Percentiles rank a stretch among this genome's conserved stretches.
Evolutionary conservation across 192 early-diverging fungal genomes (phyloP).

Genomic region (Gonapodya prolifera): DNA sequence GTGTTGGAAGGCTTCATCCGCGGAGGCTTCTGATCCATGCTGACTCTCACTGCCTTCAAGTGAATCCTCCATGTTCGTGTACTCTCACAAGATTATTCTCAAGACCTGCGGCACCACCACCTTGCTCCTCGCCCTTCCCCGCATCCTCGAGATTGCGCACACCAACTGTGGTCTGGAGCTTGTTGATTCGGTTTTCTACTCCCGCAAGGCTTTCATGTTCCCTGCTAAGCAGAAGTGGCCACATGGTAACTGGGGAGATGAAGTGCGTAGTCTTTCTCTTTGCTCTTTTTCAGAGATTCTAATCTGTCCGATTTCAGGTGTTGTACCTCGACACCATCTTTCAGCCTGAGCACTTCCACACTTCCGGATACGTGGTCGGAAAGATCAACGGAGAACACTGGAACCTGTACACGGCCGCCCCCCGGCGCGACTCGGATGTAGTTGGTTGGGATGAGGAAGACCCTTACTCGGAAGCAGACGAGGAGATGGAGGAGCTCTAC

Average conservation of each 20-base stretch:
- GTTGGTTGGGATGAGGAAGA: constrained; percentile 13
- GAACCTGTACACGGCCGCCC: constrained; percentile 81
- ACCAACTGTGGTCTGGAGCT: constrained; percentile 45
- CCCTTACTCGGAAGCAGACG: not conserved
- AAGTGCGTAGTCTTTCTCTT: constrained; percentile 44
- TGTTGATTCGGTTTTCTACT: constrained; percentile 82
- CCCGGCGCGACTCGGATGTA: constrained; percentile 33
- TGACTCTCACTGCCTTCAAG: constrained; percentile 19
- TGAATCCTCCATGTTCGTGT: constrained; percentile 97
- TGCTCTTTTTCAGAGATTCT: constrained; percentile 4
- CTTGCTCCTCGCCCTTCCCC: constrained; percentile 72
- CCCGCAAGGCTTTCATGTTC: constrained; percentile 93
- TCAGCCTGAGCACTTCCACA: constrained; percentile 24
- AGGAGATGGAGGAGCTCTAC: constrained; percentile 8
- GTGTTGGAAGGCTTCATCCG: not conserved
- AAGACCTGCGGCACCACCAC: constrained; percentile 99
- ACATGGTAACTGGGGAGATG: constrained; percentile 84
- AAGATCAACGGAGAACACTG: constrained; percentile 92
- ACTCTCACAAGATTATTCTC: constrained; percentile 84
- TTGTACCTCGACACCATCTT: constrained; percentile 39
- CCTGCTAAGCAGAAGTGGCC: constrained; percentile 78
- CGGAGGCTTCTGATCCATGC: not conserved
- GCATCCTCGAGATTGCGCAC: constrained; percentile 71
- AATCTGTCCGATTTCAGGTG: constrained; percentile 12
- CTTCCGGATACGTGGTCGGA: constrained; percentile 79